These are phyloP conservation scores for Ceratocystis huliohia DNA, from an alignment of 2,329 filamentous ascomycete species.

Conservation along the genomic window DNA sequence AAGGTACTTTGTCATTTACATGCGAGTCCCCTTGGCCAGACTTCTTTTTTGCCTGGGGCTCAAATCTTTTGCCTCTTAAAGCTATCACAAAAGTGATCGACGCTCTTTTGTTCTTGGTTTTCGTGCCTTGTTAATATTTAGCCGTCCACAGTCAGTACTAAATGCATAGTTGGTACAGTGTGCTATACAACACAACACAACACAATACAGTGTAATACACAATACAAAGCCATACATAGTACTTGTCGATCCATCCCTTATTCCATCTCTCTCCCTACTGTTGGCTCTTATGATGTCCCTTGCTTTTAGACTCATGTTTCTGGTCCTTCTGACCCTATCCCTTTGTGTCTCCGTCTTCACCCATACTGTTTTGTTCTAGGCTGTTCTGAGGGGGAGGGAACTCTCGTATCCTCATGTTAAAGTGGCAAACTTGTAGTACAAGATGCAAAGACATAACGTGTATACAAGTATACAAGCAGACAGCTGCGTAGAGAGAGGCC, in stretches of 20 bases:
- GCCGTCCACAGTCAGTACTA: too few relatives aligned
- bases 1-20: not conserved
- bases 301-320: too few relatives aligned
- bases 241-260: not conserved
- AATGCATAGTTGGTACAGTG: too few relatives aligned
- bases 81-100: not conserved
- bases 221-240: too few relatives aligned
- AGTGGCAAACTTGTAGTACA: not conserved
- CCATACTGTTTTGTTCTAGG: not conserved
- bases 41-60: not conserved
- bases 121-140: not conserved
- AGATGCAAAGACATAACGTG: not conserved
- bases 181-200: too few relatives aligned
- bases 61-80: constrained; percentile 7
- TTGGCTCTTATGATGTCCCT: too few relatives aligned
- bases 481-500: not conserved
- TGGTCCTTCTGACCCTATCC: too few relatives aligned
- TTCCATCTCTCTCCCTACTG: not conserved
- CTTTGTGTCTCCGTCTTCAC: too few relatives aligned
- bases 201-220: too few relatives aligned
- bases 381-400: not conserved
- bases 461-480: not conserved
- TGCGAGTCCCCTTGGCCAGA: not conserved
- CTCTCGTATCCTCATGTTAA: not conserved
- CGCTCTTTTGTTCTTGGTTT: not conserved